phyloP scores from a whole-genome alignment of 2,329 filamentous ascomycete genomes.

The Thermoascus crustaceus region DNA sequence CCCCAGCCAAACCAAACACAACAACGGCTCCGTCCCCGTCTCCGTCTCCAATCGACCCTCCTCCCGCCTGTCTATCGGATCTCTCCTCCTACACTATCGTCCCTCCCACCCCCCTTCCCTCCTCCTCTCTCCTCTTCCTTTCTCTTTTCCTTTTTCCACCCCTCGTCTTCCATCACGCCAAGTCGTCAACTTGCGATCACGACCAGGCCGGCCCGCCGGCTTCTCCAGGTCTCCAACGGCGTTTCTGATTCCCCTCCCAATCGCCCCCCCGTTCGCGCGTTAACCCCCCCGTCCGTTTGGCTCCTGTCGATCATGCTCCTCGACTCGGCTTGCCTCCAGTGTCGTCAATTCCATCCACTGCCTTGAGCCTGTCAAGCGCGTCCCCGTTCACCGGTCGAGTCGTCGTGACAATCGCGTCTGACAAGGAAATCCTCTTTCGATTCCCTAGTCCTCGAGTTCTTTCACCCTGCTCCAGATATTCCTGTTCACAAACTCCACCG shows the following conservation, averaged over 20 bases:
- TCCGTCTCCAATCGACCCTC: slow-evolving; percentile 3
- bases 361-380: slow-evolving; percentile 12
- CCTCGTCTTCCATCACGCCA: slow-evolving; percentile 17
- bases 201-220: slow-evolving; percentile 11
- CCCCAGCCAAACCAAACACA: slow-evolving; percentile 5
- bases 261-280: slow-evolving; percentile 4
- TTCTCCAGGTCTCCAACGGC: slow-evolving; percentile 7
- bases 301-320: slow-evolving; percentile 18
- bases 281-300: slow-evolving; percentile 4
- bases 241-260: slow-evolving; percentile 4
- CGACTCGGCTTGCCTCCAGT: slow-evolving; percentile 10
- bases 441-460: too few species aligned
- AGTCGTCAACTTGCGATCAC: slow-evolving; percentile 15
- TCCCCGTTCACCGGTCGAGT: slow-evolving; percentile 1
- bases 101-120: slow-evolving; percentile 1
- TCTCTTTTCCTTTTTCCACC: slow-evolving; percentile 13
- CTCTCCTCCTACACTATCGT: slow-evolving; percentile 5
- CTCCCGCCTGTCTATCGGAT: slow-evolving; percentile 4
- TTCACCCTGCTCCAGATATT: too few species aligned
- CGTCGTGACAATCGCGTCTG: neutral
- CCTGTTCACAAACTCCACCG: too few species aligned
- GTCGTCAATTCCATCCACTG: slow-evolving; percentile 14
- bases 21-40: slow-evolving; percentile 2
- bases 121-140: slow-evolving; percentile 10
- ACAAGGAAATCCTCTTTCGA: too few species aligned